A percentile compares a stretch with the other conserved stretches of the same genome.
phyloP scores from a whole-genome alignment of 352 stramenopile genomes.

The Phytophthora cajani region DNA sequence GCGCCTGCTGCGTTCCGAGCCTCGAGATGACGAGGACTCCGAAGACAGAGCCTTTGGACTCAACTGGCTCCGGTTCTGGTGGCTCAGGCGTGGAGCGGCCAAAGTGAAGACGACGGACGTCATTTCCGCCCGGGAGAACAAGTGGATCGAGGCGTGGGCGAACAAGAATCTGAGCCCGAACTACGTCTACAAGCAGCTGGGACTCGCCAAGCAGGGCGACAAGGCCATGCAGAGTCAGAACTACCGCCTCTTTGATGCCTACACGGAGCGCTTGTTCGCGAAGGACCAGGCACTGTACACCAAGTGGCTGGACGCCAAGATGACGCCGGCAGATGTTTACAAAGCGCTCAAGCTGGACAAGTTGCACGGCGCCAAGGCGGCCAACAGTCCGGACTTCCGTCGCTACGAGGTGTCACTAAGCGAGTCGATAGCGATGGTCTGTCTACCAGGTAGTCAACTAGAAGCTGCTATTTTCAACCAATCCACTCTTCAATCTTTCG shows the following conservation, averaged over 20 bases:
- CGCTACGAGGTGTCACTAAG: constrained; percentile 5
- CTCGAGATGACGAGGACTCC: neutral
- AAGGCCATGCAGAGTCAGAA: constrained; percentile 3
- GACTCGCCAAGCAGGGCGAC: constrained; percentile 4
- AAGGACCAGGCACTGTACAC: constrained; percentile 4
- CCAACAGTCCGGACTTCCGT: neutral
- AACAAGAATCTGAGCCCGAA: neutral
- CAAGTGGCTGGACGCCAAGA: neutral
- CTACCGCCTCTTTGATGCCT: constrained; percentile 3
- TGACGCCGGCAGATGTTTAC: constrained; percentile 7
- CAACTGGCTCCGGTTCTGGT: neutral
- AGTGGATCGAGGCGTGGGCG: constrained; percentile 7
- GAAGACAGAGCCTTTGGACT: neutral
- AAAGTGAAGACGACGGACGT: constrained; percentile 6
- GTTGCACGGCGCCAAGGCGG: neutral
- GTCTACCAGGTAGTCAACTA: neutral
- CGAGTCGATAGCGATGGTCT: neutral
- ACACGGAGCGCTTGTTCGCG: constrained; percentile 1
- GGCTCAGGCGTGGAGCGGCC: neutral
- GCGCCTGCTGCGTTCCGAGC: neutral
- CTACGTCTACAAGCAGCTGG: constrained; percentile 9
- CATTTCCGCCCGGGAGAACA: constrained; percentile 9
- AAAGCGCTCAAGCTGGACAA: constrained; percentile 4
- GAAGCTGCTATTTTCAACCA: no score
- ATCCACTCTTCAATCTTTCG: no score